Evolutionary conservation across 768 basidiomycete genomes (phyloP).

Genomic region (Termitomyces sp.): DNA sequence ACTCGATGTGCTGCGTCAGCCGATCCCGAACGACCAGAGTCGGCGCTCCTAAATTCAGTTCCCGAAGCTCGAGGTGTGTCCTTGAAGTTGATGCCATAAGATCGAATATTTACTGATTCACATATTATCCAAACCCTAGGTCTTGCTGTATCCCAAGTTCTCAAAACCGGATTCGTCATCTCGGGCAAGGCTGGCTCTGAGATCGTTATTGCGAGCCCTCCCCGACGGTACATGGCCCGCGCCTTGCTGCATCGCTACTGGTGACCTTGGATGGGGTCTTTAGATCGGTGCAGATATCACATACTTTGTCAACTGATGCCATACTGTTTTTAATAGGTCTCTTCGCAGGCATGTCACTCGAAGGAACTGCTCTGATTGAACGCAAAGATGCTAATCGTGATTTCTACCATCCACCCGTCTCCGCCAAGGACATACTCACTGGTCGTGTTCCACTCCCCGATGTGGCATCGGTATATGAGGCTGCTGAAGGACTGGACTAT

Average conservation of each 20-base stretch:
- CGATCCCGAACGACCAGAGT: constrained; percentile 81
- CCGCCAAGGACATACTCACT: constrained; percentile 86
- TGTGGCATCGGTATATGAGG: constrained; percentile 92
- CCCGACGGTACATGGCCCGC: constrained; percentile 97
- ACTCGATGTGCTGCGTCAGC: constrained; percentile 42
- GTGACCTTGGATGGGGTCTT: constrained; percentile 90
- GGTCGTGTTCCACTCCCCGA: constrained; percentile 97
- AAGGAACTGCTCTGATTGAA: constrained; percentile 93
- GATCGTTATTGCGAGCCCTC: constrained; percentile 82
- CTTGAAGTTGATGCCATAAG: background rate
- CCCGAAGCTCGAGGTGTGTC: constrained; percentile 87
- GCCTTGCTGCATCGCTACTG: constrained; percentile 95
- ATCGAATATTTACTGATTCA: too few species aligned
- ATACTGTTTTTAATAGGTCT: constrained; percentile 51
- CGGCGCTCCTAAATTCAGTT: constrained; percentile 83
- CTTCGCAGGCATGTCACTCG: constrained; percentile 91
- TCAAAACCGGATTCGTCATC: constrained; percentile 94
- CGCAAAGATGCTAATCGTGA: constrained; percentile 95
- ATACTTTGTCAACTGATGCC: constrained; percentile 65
- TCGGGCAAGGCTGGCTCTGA: constrained; percentile 94
- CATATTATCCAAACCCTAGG: constrained; percentile 39
- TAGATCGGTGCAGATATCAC: constrained; percentile 96
- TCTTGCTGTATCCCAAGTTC: constrained; percentile 90
- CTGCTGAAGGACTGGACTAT: constrained; percentile 85
- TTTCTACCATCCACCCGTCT: constrained; percentile 91